Base-by-base conservation (phyloP, 768 basidiomycete species). In the Leccinum subtestaceum region DNA sequence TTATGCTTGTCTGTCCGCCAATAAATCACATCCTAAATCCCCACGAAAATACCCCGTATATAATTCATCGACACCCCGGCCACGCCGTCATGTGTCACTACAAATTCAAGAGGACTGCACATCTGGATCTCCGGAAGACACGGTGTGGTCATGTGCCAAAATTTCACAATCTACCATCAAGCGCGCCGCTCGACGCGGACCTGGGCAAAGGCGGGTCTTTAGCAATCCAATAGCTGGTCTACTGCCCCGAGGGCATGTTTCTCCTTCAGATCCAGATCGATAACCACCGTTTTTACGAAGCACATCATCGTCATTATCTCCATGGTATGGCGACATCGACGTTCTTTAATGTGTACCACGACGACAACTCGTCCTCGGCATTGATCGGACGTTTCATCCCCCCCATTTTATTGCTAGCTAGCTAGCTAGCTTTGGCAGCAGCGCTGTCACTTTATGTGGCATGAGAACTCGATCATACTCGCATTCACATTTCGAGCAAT, bases 131-230 rank as follows among this genome's bases (percentile, higher is more conserved):
- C 38, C 62, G 4, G 61, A 53, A 54, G 60, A 63, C 23, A 38
- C 8, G 32, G 27, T 71, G 31, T 72, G 71, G 71, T 71, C 71
- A 34, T 72, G 71, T 63, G 71, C 71, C 32, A 72, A 74, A 52
- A 72, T 72, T 12, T 63, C 71, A 0, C 71, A 56, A 25, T 72
- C 71, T 36, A 21, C 58, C 34, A 15, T 43, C 7, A 72, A 72
- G 52, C 67, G 62, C n/a, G 60, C 69, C 47, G 62, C 71, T 58
- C 71, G 71, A 60, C 60, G 62, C n/a, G 60, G 65, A 9, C 55
- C 62, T 19, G 4, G 56, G 3, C 58, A 61, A 58, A 60, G 62
- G 52, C 70, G 68, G 31, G 57, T 70, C 45, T 62, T 70, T 31
- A 69, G 69, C 36, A 47, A 52, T 17, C 63, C 69, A 27, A 57